phyloP scores from a whole-genome alignment of 176 grass and related monocot genomes.

The Dendrocalamus sinicus region DNA sequence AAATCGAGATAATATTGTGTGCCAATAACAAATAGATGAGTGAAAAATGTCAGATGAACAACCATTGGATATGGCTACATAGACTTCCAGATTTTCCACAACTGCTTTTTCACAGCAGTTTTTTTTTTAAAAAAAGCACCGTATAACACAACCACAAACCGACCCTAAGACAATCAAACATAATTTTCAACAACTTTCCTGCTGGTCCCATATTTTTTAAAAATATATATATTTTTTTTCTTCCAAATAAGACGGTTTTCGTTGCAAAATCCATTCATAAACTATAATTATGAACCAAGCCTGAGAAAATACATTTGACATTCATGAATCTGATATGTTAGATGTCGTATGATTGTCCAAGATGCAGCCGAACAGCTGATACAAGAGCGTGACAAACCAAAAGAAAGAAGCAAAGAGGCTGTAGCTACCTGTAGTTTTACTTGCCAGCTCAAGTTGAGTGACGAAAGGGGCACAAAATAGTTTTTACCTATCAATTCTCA shows the following conservation, averaged over 20 bases:
- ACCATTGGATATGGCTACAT: neutral
- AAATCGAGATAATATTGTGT: neutral
- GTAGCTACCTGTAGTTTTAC: neutral
- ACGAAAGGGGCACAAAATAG: neutral
- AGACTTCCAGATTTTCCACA: neutral
- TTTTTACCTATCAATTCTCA: neutral
- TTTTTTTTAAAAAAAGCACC: neutral
- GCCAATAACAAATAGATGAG: neutral
- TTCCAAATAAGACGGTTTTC: neutral
- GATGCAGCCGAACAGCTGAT: neutral
- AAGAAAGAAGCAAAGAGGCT: neutral
- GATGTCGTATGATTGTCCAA: neutral
- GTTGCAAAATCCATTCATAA: neutral
- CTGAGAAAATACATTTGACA: neutral
- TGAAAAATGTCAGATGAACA: neutral
- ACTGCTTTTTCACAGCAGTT: neutral
- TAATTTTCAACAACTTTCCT: neutral
- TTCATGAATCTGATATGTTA: neutral
- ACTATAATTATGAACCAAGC: neutral
- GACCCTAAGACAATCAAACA: neutral
- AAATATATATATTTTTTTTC: neutral
- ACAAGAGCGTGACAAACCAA: conserved; percentile 17
- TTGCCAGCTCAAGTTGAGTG: conserved; percentile 23
- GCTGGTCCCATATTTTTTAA: neutral
- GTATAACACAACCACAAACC: neutral